These are phyloP conservation scores for Jatropha podagrica DNA, from an alignment of 441 rosid species.

Conservation along the genomic window DNA sequence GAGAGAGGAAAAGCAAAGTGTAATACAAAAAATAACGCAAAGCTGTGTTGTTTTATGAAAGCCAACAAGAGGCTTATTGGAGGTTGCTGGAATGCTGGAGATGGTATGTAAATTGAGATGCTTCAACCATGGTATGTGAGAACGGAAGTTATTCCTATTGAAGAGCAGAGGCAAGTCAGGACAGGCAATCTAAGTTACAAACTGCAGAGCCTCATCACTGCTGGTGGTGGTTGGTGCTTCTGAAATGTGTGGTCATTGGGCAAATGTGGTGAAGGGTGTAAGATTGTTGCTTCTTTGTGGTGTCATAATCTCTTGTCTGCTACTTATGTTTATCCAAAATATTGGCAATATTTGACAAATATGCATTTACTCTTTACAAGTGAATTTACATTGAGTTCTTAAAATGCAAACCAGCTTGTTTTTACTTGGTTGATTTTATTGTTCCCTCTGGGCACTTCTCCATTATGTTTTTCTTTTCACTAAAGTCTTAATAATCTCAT, in stretches of 20 bases:
- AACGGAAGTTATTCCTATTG: slow-evolving; percentile 21
- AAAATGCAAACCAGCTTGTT: neutral
- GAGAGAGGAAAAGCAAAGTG: slow-evolving; percentile 9
- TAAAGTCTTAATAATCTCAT: neutral
- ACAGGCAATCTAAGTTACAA: slow-evolving; percentile 35
- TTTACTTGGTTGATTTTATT: neutral
- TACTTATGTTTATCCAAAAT: slow-evolving; percentile 7
- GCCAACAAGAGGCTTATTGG: slow-evolving; percentile 15
- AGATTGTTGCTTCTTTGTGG: slow-evolving; percentile 37
- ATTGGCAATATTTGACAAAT: slow-evolving; percentile 5
- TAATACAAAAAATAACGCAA: neutral
- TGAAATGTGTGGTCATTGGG: slow-evolving; percentile 32
- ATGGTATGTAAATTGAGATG: slow-evolving; percentile 29
- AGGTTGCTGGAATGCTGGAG: slow-evolving; percentile 18
- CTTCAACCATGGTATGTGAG: slow-evolving; percentile 30
- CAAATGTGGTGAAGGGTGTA: slow-evolving; percentile 57
- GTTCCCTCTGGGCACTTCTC: neutral
- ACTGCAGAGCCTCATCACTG: slow-evolving; percentile 42
- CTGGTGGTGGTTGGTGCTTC: slow-evolving; percentile 43
- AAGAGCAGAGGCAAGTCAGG: slow-evolving; percentile 35
- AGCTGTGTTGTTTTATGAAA: slow-evolving; percentile 4
- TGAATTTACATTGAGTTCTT: neutral
- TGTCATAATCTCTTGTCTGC: slow-evolving; percentile 25
- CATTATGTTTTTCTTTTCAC: neutral
- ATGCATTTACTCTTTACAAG: neutral